Percentiles rank a stretch among this genome's conserved stretches.
These are phyloP conservation scores for Cruciata laevipes DNA, from an alignment of 257 asterid genomes.

Conservation along the genomic window DNA sequence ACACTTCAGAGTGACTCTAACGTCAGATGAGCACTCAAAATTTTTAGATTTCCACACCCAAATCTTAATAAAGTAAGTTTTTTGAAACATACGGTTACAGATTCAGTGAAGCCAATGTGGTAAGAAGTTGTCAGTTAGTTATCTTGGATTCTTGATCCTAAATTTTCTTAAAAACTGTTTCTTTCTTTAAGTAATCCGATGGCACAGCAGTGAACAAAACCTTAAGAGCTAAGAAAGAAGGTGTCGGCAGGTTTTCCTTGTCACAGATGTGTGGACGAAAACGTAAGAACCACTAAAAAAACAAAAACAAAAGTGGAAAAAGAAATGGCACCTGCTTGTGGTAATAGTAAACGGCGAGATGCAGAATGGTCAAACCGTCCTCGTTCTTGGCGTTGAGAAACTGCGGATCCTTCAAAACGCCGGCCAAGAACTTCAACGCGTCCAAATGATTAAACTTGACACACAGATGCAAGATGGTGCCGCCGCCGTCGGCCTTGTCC, in stretches of 20 bases:
- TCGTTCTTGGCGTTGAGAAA: constrained; percentile 21
- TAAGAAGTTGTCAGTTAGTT: neutral
- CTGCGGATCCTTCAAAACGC: constrained; percentile 10
- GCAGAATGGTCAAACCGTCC: constrained; percentile 35
- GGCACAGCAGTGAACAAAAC: neutral
- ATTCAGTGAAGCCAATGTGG: neutral
- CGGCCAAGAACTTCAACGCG: constrained; percentile 27
- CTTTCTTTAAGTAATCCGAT: neutral
- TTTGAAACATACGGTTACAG: neutral
- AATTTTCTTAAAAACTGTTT: neutral
- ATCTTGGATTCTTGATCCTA: neutral
- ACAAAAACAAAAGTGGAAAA: too few species aligned
- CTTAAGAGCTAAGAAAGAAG: neutral
- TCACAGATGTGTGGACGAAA: neutral
- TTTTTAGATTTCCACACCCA: too few species aligned
- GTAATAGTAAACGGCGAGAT: constrained; percentile 3
- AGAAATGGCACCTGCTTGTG: constrained; percentile 2
- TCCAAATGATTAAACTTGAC: constrained; percentile 27
- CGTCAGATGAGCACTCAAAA: neutral
- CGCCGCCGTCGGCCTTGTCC: neutral
- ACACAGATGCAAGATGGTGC: constrained; percentile 32
- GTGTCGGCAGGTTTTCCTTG: neutral
- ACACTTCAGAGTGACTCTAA: neutral
- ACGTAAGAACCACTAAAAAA: neutral
- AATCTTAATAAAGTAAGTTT: neutral